These are phyloP conservation scores for Talaromyces pinophilus DNA, from an alignment of 2,329 filamentous ascomycete genomes.

Conservation along the genomic window DNA sequence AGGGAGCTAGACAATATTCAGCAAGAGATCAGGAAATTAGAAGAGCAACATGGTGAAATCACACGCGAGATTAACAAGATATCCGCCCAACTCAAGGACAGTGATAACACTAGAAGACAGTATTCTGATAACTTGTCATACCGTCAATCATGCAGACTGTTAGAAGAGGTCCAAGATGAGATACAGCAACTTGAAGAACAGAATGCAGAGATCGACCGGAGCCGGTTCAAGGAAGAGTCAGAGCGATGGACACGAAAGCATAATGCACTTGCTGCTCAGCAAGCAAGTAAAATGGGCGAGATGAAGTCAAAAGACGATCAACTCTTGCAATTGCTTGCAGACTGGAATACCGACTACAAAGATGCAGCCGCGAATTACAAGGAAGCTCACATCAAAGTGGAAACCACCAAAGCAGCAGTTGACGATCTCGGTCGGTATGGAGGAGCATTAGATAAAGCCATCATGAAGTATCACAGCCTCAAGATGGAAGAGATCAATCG, in stretches of 20 bases:
- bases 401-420: conserved; percentile 87
- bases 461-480: conserved; percentile 92
- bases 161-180: conserved; percentile 67
- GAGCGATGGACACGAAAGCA: conserved; percentile 66
- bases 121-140: conserved; percentile 88
- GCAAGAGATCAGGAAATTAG: conserved; percentile 63
- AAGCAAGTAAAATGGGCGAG: conserved; percentile 71
- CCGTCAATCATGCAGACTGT: conserved; percentile 69
- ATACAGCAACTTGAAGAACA: conserved; percentile 74
- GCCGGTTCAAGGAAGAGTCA: conserved; percentile 70
- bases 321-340: conserved; percentile 67
- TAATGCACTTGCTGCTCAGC: conserved; percentile 70
- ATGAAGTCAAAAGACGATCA: conserved; percentile 85
- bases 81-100: conserved; percentile 73
- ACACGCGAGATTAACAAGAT: conserved; percentile 74
- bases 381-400: conserved; percentile 83
- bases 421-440: conserved; percentile 84
- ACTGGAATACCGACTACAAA: conserved; percentile 86
- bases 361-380: conserved; percentile 78
- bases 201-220: conserved; percentile 80
- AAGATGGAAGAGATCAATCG: conserved; percentile 99
- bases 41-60: conserved; percentile 67
- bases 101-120: conserved; percentile 79
- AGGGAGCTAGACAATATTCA: conserved; percentile 69
- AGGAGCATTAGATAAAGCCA: conserved; percentile 85